Conservation (phyloP, 495 filamentous ascomycete genomes). For the Tuber microsphaerosporum region DNA sequence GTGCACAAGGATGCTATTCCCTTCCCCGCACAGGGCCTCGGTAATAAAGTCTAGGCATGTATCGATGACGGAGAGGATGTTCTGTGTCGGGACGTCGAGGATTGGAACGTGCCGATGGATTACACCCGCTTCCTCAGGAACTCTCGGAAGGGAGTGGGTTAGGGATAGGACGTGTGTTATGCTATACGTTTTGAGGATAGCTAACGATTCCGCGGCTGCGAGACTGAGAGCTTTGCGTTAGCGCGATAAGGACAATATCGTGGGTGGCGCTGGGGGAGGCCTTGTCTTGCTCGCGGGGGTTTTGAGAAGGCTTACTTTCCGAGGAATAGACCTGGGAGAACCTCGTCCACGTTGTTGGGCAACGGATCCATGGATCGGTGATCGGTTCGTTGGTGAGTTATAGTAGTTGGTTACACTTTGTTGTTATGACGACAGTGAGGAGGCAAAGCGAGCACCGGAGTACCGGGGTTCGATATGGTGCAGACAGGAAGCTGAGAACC, state of each 20-base stretch:
- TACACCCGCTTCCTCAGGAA: slow-evolving; percentile 12
- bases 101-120: slow-evolving; percentile 24
- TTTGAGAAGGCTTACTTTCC: slow-evolving; percentile 11
- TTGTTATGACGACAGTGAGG: not conserved
- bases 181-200: slow-evolving; percentile 17
- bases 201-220: slow-evolving; percentile 24
- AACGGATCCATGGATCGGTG: not conserved
- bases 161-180: slow-evolving; percentile 31
- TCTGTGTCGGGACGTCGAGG: slow-evolving; percentile 21
- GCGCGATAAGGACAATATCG: not conserved
- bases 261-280: not conserved
- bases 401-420: not conserved
- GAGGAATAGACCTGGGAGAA: slow-evolving; percentile 33
- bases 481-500: not conserved
- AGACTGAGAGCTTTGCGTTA: slow-evolving; percentile 4
- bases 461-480: not conserved
- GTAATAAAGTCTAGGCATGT: slow-evolving; percentile 9
- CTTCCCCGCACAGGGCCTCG: slow-evolving; percentile 13
- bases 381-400: too few relatives aligned
- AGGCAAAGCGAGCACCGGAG: not conserved
- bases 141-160: slow-evolving; percentile 23
- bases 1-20: slow-evolving; percentile 22
- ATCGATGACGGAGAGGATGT: slow-evolving; percentile 22
- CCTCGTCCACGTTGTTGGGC: slow-evolving; percentile 22
- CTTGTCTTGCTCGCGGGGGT: not conserved